Conservation (phyloP, 2,329 filamentous ascomycete genomes). For the Ceratocystis lukuohia region DNA sequence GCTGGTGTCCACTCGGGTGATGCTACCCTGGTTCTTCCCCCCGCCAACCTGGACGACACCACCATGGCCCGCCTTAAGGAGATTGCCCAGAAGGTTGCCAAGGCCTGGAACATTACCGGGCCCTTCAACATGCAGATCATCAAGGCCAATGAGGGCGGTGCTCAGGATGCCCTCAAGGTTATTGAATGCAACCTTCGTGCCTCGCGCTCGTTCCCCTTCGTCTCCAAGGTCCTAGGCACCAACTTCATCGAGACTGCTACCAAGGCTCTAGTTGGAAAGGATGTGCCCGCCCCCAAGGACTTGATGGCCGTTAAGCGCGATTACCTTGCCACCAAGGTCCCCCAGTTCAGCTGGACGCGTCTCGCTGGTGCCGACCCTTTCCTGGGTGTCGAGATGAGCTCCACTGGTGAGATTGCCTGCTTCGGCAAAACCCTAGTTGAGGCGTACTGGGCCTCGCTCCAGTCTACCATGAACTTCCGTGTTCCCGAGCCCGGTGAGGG, state of each 20-base stretch:
- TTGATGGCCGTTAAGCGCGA: constrained; percentile 81
- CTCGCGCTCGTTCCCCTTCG: constrained; percentile 95
- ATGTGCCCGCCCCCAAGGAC: constrained; percentile 73
- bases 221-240: constrained; percentile 87
- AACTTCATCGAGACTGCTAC: constrained; percentile 97
- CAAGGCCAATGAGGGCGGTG: constrained; percentile 68
- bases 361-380: constrained; percentile 94
- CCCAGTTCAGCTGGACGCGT: constrained; percentile 98
- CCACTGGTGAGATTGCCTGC: constrained; percentile 95
- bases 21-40: constrained; percentile 84
- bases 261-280: constrained; percentile 73
- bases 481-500: constrained; percentile 89
- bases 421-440: constrained; percentile 94
- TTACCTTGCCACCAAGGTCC: constrained; percentile 93
- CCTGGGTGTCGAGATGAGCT: constrained; percentile 94
- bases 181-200: constrained; percentile 98
- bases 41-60: constrained; percentile 59
- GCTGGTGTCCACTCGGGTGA: constrained; percentile 97
- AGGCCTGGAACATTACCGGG: constrained; percentile 92
- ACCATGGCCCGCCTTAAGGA: constrained; percentile 83
- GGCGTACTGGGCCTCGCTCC: constrained; percentile 92
- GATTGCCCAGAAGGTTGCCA: constrained; percentile 89
- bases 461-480: constrained; percentile 92
- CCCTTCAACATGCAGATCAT: constrained; percentile 99
- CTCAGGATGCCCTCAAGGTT: constrained; percentile 65